Conservation (phyloP, 495 filamentous ascomycete species). For the Neurospora sp. region DNA sequence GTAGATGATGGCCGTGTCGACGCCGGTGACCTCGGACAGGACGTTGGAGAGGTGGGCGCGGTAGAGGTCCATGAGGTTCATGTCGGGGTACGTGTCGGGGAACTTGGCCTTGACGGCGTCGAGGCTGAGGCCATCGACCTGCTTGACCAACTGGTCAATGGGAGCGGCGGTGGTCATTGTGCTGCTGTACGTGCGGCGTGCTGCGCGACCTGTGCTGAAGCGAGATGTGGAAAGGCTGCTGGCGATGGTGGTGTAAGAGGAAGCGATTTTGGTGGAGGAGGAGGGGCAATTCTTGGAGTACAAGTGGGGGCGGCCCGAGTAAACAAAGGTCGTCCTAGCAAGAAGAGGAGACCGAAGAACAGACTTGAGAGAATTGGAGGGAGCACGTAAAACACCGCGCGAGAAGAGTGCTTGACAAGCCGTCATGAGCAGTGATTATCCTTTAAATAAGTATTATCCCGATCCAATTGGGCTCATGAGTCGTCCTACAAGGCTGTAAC, state of each 20-base stretch:
- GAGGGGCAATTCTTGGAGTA: background rate
- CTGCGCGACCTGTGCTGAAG: background rate
- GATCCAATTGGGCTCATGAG: background rate
- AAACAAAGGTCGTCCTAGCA: background rate
- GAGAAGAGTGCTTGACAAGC: background rate
- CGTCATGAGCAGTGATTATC: background rate
- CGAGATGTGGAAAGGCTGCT: background rate
- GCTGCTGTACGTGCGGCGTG: slow-evolving; percentile 13
- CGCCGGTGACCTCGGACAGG: slow-evolving; percentile 60
- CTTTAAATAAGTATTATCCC: background rate
- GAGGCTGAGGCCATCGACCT: slow-evolving; percentile 31
- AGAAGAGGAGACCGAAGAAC: background rate
- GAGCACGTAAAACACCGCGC: background rate
- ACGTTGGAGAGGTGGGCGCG: slow-evolving; percentile 69
- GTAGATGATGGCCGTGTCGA: slow-evolving; percentile 69
- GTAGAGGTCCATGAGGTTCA: slow-evolving; percentile 85
- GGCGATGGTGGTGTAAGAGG: background rate
- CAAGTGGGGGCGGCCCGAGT: background rate
- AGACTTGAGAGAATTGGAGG: background rate
- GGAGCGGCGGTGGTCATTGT: slow-evolving; percentile 15
- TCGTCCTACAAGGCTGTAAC: background rate
- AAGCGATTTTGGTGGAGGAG: background rate
- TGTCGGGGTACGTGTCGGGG: slow-evolving; percentile 50
- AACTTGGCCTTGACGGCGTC: slow-evolving; percentile 33
- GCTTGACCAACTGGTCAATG: slow-evolving; percentile 27